phyloP scores from a whole-genome alignment of 148 eudicot genomes.

The Camellia granthamiana region DNA sequence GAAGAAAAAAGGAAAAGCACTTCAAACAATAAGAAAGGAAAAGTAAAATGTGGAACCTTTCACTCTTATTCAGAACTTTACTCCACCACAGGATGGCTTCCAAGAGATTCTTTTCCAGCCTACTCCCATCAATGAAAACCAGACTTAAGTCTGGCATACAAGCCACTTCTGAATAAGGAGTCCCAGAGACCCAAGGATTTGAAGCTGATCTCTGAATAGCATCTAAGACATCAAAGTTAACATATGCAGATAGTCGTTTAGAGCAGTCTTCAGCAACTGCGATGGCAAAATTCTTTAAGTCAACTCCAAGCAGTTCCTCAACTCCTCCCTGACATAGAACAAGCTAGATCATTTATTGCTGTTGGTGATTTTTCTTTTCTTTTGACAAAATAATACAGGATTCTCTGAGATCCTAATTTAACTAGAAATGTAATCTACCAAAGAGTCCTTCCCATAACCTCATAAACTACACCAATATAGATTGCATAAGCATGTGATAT shows the following conservation, averaged over 20 bases:
- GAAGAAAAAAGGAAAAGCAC: background rate
- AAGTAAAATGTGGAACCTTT: constrained; percentile 18
- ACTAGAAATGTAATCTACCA: background rate
- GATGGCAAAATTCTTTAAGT: constrained; percentile 16
- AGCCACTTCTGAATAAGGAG: constrained; percentile 17
- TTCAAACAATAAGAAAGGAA: background rate
- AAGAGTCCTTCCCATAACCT: background rate
- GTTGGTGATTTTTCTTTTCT: background rate
- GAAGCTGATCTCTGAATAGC: constrained; percentile 23
- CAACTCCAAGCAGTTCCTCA: constrained; percentile 16
- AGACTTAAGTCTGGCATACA: constrained; percentile 25
- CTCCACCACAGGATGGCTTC: constrained; percentile 25
- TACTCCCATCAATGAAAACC: constrained; percentile 11
- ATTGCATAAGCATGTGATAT: background rate
- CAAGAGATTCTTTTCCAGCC: constrained; percentile 13
- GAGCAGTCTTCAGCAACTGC: constrained; percentile 24
- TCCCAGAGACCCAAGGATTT: constrained; percentile 22
- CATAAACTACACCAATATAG: background rate
- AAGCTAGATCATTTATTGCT: background rate
- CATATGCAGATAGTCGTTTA: constrained; percentile 10
- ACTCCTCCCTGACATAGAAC: constrained; percentile 16
- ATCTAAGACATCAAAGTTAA: constrained; percentile 19
- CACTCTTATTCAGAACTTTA: constrained; percentile 14
- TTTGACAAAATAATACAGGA: background rate
- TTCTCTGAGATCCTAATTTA: background rate